Base-by-base conservation (phyloP, 2,329 filamentous ascomycete genomes). In the Cyanodermella asteris region DNA sequence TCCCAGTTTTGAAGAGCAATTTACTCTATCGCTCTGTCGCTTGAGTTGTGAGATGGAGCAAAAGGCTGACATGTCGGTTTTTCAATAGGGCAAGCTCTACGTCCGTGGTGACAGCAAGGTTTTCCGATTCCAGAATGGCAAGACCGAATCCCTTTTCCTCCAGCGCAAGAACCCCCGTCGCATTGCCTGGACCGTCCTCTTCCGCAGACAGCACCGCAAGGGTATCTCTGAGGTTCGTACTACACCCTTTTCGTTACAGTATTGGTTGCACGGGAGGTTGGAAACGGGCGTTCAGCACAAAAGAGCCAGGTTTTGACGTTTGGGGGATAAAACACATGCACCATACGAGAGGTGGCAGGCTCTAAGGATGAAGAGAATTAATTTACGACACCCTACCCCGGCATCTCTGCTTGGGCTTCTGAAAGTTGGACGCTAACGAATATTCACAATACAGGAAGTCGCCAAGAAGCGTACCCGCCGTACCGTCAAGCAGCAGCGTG, bases 101-200 rank as follows among this genome's bases (percentile, higher is more conserved):
- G 66, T 97, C 70, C 81, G 87, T 61, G 82, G 84, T 55, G 87
- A 97, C 71, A 91, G 77, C 81, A 97, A 94, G 71, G 72, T 94
- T 69, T 97, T 97, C 77, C 82, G 87, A 55, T 97, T 97, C 77
- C 81, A 91, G 64, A 93, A 91, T 64, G 81, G 87, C 67, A 97
- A 97, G 68, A 84, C 80, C 61, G 87, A 97, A 66, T 91, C 81
- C 43, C 78, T 97, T 44, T 97, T 97, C 73, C 78, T 94, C 46
- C 87, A 97, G 72, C 84, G 87, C 70, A 97, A 97, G 80, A 97
- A 97, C 73, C 87, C 87, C 56, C 84, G 87, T 60, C 81, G 84
- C 56, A 94, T 97, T 59, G 73, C 84, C 45, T 97, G 87, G 87
- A 97, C 87, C 43, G 73, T 82, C 48, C 77, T 97, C 39, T 97